Evolutionary conservation across 208 protist genomes (phyloP), one percentile per base, ranked within the genome.

Genomic region (Lotmaria passim): DNA sequence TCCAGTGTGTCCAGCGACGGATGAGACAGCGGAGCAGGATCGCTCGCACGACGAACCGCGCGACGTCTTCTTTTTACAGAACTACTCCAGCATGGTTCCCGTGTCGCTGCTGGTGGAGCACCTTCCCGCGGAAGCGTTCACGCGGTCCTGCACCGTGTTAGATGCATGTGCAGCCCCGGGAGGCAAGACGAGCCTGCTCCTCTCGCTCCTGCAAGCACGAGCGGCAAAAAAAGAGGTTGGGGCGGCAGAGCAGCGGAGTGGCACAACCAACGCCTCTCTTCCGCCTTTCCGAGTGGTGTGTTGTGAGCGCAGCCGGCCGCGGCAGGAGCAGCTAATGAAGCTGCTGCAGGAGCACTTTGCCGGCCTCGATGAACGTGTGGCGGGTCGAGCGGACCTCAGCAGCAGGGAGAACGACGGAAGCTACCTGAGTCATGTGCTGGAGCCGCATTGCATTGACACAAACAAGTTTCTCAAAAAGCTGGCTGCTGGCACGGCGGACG

Each of bases 161-260:
- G 96, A 98, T 75, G 93, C 97, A 58, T 98, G 93, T 64, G 93
- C 94, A 11, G 95, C 93, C 15, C 96, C 96, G 7, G 96, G 96
- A 21, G 96, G 96, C 30, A 98, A 98, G 67, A 91, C 95, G 11
- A 90, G 90, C 23, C 79, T 97, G 51, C 69, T 98, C 15, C 21
- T 87, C 21, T 90, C 85, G 8, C 73, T 90, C 3, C 33, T 81
- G 26, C 31, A 67, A 74, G 43, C 86, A 2, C 56, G 71, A 33
- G 56, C 78, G 67, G 48, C 36, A 3, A 17, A 33, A 1, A 38
- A 66, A 65, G 78, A 33, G 34, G 51, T 21, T 43, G 51, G 44
- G 81, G 73, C 15, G 14, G 56, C 7, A 33, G 84, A 3, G 43
- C 87, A 24, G 68, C 24, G 21, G 6, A 15, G 17, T n/a, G 21